phyloP scores from a whole-genome alignment of 169 alveolate genomes.

The Plasmodium relictum region DNA sequence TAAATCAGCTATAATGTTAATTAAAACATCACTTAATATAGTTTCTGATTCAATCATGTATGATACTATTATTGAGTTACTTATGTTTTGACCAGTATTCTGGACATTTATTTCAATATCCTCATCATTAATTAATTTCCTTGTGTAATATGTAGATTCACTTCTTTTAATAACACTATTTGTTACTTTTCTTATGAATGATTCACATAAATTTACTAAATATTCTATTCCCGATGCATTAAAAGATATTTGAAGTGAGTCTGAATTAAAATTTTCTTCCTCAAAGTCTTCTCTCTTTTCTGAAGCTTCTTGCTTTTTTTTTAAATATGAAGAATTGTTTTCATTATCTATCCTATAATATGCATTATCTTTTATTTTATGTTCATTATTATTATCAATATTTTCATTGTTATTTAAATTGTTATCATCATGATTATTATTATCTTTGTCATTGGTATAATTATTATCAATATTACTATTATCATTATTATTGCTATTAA shows the following conservation, averaged over 20 bases:
- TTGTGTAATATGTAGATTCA: slow-evolving; percentile 67
- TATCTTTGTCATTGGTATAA: slow-evolving; percentile 2
- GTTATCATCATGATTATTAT: slow-evolving; percentile 1
- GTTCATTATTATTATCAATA: not conserved
- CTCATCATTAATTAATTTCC: slow-evolving; percentile 61
- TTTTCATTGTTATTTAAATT: not conserved
- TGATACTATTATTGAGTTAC: slow-evolving; percentile 53
- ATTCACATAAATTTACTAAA: slow-evolving; percentile 29
- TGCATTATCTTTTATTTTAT: not conserved
- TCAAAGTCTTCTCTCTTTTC: not conserved
- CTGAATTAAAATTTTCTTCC: not conserved
- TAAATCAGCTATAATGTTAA: slow-evolving; percentile 63
- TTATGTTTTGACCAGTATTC: slow-evolving; percentile 1
- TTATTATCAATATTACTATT: not conserved
- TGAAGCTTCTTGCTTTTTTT: not conserved
- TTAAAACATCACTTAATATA: slow-evolving; percentile 36
- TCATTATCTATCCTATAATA: slow-evolving; percentile 10
- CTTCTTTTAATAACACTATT: slow-evolving; percentile 49
- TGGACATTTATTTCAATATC: slow-evolving; percentile 54
- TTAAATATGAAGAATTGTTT: slow-evolving; percentile 1
- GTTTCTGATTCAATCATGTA: slow-evolving; percentile 72
- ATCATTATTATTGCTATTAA: not conserved
- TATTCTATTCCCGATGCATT: slow-evolving; percentile 66
- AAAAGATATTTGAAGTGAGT: slow-evolving; percentile 45
- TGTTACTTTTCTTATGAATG: slow-evolving; percentile 62